Conservation (phyloP, 2,329 filamentous ascomycete genomes). For the Fusarium avenaceum region DNA sequence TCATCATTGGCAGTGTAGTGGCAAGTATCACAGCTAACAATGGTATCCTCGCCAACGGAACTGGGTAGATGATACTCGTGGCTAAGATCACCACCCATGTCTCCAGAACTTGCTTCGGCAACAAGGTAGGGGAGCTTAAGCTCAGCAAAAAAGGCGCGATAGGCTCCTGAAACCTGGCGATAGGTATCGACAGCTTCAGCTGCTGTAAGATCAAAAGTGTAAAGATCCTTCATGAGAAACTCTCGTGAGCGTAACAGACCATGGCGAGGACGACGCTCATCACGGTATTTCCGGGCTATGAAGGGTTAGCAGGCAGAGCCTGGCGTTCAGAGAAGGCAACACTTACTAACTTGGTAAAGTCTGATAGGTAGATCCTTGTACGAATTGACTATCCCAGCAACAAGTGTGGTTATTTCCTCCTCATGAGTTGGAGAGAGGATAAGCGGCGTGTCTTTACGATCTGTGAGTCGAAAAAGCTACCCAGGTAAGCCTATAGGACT, state of each 20-base stretch:
- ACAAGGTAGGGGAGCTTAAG: constrained; percentile 86
- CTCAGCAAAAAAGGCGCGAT: constrained; percentile 82
- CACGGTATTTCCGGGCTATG: constrained; percentile 89
- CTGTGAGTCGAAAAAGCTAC: constrained; percentile 83
- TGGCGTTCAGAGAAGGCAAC: not conserved
- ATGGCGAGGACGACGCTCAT: constrained; percentile 89
- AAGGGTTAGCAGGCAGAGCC: constrained; percentile 34
- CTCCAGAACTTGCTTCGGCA: constrained; percentile 92
- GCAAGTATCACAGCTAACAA: constrained; percentile 82
- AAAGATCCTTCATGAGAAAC: constrained; percentile 98
- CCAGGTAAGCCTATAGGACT: constrained; percentile 41
- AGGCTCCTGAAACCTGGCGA: constrained; percentile 77
- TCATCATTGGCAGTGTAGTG: constrained; percentile 89
- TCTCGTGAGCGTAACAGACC: constrained; percentile 90
- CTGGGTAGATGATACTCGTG: constrained; percentile 94
- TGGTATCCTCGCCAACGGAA: constrained; percentile 83
- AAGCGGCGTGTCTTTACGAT: constrained; percentile 80
- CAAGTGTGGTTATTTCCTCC: constrained; percentile 91
- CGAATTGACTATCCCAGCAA: constrained; percentile 79
- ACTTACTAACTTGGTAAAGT: constrained; percentile 86
- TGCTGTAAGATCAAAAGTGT: constrained; percentile 85
- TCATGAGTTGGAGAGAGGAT: constrained; percentile 94
- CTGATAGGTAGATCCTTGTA: constrained; percentile 89
- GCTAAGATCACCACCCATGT: constrained; percentile 92
- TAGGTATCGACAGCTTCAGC: constrained; percentile 85